Evolutionary conservation across 2,329 filamentous ascomycete species (phyloP), one percentile per base, ranked within the genome.

Genomic region (Xylariales sp.): DNA sequence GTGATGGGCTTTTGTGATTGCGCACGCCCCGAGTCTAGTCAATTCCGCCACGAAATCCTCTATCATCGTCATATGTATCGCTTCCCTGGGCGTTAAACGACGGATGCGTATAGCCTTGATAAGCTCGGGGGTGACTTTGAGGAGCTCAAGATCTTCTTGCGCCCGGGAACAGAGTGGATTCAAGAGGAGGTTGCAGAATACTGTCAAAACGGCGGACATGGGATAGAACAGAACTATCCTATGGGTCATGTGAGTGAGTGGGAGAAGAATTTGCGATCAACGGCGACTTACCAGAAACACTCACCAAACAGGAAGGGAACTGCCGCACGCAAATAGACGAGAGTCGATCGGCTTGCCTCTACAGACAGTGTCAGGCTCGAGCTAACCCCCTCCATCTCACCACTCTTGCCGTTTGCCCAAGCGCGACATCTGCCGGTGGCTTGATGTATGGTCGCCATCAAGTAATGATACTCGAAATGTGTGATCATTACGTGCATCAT

Each of bases 211-310:
- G 1, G 76, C 75, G 0, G 72, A 70, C 41, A 76, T 69, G 1
- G 76, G 75, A 41, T 80, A 80, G 49, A 76, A 79, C 3, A 76
- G 61, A 3, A 78, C 54, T n/a, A 69, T 56, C 73, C 76, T 78
- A 42, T n/a, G 8, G 16, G 28, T 41, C 50, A 53, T 48, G 44
- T 31, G 27, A 57, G 54, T 58, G 33, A 40, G 44, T 45, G 12
- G 44, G 24, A 6, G 33, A 19, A 11, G 25, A 24, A 15, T 8
- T 20, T 18, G 31, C 14, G 31, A 25, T 22, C 7, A 27, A 16
- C 18, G 4, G n/a, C 6, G 6, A 50, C 65, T 48, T 56, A 74
- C 71, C 71, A 76, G 47, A 78, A 77, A 9, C 68, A 63, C 31
- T 73, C 69, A 1, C 65, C 61, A 0, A 64, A 60, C 1, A 78